Base-by-base conservation (phyloP, 768 basidiomycete genomes). In the Candolleomyces aberdarensis region DNA sequence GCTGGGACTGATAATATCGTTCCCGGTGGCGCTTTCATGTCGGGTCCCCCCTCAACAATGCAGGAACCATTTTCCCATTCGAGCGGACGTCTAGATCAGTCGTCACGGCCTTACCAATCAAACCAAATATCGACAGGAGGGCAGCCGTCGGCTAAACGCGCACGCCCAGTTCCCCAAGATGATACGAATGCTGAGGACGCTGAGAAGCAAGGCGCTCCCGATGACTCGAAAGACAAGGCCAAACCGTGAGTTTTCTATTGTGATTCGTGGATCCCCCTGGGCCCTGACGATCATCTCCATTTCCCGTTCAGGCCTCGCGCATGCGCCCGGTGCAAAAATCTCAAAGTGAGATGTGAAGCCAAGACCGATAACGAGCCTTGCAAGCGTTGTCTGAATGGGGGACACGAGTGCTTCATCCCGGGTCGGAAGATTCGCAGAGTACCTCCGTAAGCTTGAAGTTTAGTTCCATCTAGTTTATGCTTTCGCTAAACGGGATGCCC, bases 391-490 rank as follows among this genome's bases (percentile, higher is more conserved):
- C 71, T 82, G 58, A 83, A 84, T 62, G 87, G 87, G 10, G 83
- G 83, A 6, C 85, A 89, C 59, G 88, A 90, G 56, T 93, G 91
- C 65, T 74, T 86, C 46, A 90, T 89, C 54, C 91, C 91, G n/a
- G 91, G 90, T n/a, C 81, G 88, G 63, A 92, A 91, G 73, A 89
- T 89, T 68, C 86, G 91, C 59, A 79, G 87, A 50, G 82, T 86
- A 5, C 91, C 91, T 56, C 91, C 89, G 91, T 92, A 73, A 70
- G 88, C 75, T 22, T 20, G 48, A 13, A 14, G 15, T 9, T n/a
- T 53, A 8, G 47, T 1, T 19, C 48, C 15, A 36, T 50, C 36
- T 14, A 22, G 19, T 44, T 29, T 41, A 56, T 29, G n/a, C 41
- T 36, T 43, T 29, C 29, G n/a, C 13, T 54, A 61, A 39, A 63